phyloP scores from a whole-genome alignment of 345 rosid species.

The Eucalyptus cloeziana region DNA sequence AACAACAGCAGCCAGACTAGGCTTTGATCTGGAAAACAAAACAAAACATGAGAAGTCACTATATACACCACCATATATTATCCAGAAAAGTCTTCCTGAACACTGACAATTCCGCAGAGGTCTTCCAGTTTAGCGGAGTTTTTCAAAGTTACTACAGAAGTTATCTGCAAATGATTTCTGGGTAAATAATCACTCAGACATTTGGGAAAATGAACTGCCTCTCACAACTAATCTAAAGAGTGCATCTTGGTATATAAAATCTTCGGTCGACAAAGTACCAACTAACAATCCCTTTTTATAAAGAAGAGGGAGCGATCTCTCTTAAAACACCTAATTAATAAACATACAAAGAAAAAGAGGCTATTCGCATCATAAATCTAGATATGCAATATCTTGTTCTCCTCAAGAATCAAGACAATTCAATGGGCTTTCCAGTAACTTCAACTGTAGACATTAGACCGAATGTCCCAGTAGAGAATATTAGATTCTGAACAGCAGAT shows the following conservation, averaged over 20 bases:
- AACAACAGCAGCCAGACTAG: constrained; percentile 77
- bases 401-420: not conserved
- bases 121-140: not conserved
- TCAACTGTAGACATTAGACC: not conserved
- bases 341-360: not conserved
- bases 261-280: not conserved
- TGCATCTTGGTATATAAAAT: not conserved
- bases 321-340: not conserved
- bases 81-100: not conserved
- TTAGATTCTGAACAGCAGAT: not conserved
- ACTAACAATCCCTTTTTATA: not conserved
- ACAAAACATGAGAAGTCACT: not conserved
- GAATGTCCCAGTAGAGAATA: not conserved
- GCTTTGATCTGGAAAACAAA: constrained; percentile 60
- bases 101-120: not conserved
- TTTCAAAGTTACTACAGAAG: not conserved
- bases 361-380: not conserved
- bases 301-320: not conserved
- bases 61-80: not conserved
- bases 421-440: not conserved
- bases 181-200: not conserved
- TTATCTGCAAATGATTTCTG: not conserved
- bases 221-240: not conserved
- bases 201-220: not conserved
- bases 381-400: not conserved